A percentile compares a stretch with the other conserved stretches of the same genome.
phyloP scores from a whole-genome alignment of 331 rosid genomes.

The Prunus yedoensis region DNA sequence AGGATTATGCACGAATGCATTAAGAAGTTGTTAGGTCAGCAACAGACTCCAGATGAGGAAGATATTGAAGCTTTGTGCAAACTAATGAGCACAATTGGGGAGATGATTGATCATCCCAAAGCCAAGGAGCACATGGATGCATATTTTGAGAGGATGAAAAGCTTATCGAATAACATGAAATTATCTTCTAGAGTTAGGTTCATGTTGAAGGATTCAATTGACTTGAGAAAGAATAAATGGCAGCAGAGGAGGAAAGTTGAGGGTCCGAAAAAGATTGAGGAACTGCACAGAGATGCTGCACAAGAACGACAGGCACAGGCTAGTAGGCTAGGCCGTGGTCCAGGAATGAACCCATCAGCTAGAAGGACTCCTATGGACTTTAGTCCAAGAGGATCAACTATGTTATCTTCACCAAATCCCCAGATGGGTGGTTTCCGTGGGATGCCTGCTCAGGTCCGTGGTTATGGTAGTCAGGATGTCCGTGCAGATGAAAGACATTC shows the following conservation, averaged over 20 bases:
- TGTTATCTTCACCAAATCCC: slow-evolving; percentile 49
- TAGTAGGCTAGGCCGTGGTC: slow-evolving; percentile 76
- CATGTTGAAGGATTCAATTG: slow-evolving; percentile 87
- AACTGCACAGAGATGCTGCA: slow-evolving; percentile 93
- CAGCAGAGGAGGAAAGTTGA: slow-evolving; percentile 88
- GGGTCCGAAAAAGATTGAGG: slow-evolving; percentile 95
- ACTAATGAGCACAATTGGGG: slow-evolving; percentile 95
- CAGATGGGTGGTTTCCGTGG: slow-evolving; percentile 72
- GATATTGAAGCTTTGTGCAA: slow-evolving; percentile 91
- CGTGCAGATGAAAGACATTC: slow-evolving; percentile 63
- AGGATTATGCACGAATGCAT: slow-evolving; percentile 93
- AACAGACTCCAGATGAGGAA: slow-evolving; percentile 88
- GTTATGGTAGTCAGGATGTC: slow-evolving; percentile 68
- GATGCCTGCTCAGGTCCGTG: slow-evolving; percentile 52
- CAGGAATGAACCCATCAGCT: slow-evolving; percentile 47
- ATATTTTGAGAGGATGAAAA: slow-evolving; percentile 66
- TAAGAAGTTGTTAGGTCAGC: slow-evolving; percentile 73
- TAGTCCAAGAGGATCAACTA: slow-evolving; percentile 58
- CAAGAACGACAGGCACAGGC: slow-evolving; percentile 85
- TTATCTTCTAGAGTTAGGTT: slow-evolving; percentile 89
- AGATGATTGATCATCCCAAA: slow-evolving; percentile 82
- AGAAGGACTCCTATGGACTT: slow-evolving; percentile 75
- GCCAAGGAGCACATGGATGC: slow-evolving; percentile 87
- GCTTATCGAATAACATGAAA: slow-evolving; percentile 67
- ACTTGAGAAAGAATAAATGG: slow-evolving; percentile 88